A percentile compares a stretch with the other conserved stretches of the same genome.
Evolutionary conservation across 352 stramenopile species (phyloP).

Genomic region (Pythium graminicola): DNA sequence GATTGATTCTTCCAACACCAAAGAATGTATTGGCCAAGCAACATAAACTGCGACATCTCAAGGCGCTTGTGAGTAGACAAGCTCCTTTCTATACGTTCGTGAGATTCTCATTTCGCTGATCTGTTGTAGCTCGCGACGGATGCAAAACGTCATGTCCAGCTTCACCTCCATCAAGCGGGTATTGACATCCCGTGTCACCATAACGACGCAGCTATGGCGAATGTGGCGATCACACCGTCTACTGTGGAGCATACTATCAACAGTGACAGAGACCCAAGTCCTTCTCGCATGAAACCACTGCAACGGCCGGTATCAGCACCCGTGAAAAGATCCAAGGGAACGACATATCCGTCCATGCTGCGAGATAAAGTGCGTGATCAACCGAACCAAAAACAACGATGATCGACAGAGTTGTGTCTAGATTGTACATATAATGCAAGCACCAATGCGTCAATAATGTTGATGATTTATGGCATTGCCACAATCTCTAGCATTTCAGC

Average conservation of each 20-base stretch:
- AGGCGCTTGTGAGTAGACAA: conserved; percentile 41
- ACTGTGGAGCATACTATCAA: no score
- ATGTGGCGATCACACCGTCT: no score
- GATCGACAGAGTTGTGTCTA: neutral
- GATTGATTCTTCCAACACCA: conserved; percentile 21
- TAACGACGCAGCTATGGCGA: no score
- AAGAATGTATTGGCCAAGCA: conserved; percentile 75
- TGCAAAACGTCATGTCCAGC: conserved; percentile 25
- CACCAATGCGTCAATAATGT: neutral
- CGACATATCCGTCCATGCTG: conserved; percentile 46
- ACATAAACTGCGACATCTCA: conserved; percentile 60
- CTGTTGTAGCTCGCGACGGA: conserved; percentile 40
- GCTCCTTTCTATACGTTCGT: neutral
- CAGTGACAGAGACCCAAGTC: neutral
- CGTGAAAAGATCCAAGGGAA: conserved; percentile 44
- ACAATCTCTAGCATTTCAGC: conserved; percentile 58
- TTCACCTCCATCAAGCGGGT: conserved; percentile 19
- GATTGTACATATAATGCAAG: conserved; percentile 5
- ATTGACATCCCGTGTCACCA: neutral
- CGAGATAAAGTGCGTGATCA: conserved; percentile 30
- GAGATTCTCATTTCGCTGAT: neutral
- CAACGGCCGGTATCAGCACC: conserved; percentile 58
- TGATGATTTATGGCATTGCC: conserved; percentile 5
- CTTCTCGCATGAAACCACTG: neutral
- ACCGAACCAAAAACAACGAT: conserved; percentile 7